These are phyloP conservation scores for Verbascum thapsus DNA, from an alignment of 257 asterid genomes.

Conservation along the genomic window DNA sequence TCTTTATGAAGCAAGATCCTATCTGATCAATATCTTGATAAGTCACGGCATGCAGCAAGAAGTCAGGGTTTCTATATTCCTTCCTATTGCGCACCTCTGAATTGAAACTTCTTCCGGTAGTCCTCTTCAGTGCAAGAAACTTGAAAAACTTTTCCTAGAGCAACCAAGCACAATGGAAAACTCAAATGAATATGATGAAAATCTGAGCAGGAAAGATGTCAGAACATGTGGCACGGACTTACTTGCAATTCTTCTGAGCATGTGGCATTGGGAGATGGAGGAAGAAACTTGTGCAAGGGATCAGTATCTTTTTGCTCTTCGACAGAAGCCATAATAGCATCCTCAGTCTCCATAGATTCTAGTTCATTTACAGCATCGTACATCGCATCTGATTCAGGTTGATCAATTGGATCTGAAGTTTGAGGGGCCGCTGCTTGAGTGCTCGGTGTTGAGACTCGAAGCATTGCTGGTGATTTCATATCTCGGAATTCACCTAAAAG, in stretches of 20 bases:
- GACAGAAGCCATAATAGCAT: constrained; percentile 46
- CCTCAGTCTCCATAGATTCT: constrained; percentile 53
- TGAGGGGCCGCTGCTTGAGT: constrained; percentile 58
- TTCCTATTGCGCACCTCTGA: constrained; percentile 93
- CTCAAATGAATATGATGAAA: background rate
- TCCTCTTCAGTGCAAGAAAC: constrained; percentile 70
- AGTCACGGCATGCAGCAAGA: constrained; percentile 95
- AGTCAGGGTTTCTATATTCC: constrained; percentile 95
- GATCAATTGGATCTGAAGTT: constrained; percentile 47
- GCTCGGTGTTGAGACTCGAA: constrained; percentile 46
- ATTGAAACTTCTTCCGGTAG: constrained; percentile 81
- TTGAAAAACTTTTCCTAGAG: constrained; percentile 65
- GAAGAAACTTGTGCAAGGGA: constrained; percentile 66
- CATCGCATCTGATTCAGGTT: constrained; percentile 41
- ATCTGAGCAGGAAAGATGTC: constrained; percentile 26
- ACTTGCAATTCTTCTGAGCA: constrained; percentile 94
- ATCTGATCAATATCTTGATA: constrained; percentile 92
- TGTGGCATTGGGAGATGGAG: constrained; percentile 69
- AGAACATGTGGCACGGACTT: constrained; percentile 44
- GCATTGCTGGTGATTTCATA: constrained; percentile 47
- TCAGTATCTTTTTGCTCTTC: constrained; percentile 61
- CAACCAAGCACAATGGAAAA: constrained; percentile 28
- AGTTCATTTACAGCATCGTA: constrained; percentile 39
- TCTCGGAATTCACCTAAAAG: constrained; percentile 64
- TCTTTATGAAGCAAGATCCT: constrained; percentile 94